Percentiles rank a stretch among this genome's conserved stretches.
Evolutionary conservation across 1,139 yeast genomes (phyloP).

Genomic region (Magnusiomyces clavatus): DNA sequence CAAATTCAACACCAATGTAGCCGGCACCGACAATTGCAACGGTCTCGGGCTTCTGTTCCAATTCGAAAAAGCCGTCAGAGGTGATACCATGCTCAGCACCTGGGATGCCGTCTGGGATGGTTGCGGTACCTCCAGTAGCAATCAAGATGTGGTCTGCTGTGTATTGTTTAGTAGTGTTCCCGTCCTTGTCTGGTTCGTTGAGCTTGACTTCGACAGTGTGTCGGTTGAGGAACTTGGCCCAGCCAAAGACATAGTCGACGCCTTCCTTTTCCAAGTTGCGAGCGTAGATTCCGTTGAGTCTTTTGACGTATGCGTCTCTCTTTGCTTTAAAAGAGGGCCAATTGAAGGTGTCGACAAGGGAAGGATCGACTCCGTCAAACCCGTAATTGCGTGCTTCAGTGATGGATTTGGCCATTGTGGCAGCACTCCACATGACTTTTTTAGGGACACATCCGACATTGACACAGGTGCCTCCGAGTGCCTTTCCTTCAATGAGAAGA

Average conservation of each 20-base stretch:
- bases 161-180: conserved; percentile 46
- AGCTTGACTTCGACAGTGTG: conserved; percentile 67
- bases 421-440: conserved; percentile 97
- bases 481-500: conserved; percentile 65
- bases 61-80: conserved; percentile 85
- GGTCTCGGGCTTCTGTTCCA: conserved; percentile 74
- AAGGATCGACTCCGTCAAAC: conserved; percentile 45
- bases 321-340: conserved; percentile 77
- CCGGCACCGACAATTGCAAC: conserved; percentile 98
- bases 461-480: conserved; percentile 96
- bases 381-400: conserved; percentile 78
- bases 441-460: conserved; percentile 99
- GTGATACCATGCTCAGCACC: conserved; percentile 82
- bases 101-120: conserved; percentile 58
- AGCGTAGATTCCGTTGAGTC: conserved; percentile 90
- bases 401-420: conserved; percentile 73
- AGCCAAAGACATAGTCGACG: conserved; percentile 82
- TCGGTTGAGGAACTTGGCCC: conserved; percentile 54
- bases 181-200: conserved; percentile 22
- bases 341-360: conserved; percentile 49
- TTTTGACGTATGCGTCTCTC: conserved; percentile 81
- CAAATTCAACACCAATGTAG: conserved; percentile 89
- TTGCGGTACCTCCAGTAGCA: conserved; percentile 91
- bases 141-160: conserved; percentile 77
- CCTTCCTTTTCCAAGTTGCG: conserved; percentile 80